Base-by-base conservation (phyloP, 2,329 filamentous ascomycete species). In the Didymella exigua region DNA sequence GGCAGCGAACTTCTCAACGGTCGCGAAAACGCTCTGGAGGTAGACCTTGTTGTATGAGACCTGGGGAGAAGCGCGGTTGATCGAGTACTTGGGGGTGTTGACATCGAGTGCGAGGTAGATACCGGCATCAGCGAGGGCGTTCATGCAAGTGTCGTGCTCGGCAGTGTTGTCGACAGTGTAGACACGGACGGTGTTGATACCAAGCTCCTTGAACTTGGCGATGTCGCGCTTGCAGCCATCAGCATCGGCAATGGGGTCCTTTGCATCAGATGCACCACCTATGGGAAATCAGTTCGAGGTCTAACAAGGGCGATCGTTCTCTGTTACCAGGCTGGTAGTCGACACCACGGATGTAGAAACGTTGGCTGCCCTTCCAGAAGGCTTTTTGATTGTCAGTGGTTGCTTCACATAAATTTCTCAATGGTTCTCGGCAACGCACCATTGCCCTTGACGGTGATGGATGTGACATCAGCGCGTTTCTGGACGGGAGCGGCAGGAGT, bases 81-180 rank as follows among this genome's bases (percentile, higher is more conserved):
- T 83, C 1, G 91, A 95, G 82, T 96, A 96, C 62, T 86, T 82
- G 63, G 91, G 90, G n/a, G 84, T 93, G 85, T 96, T 96, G 81
- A 95, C 89, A 69, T 96, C 92, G 46, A 96, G 82, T 31, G 96
- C 90, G 48, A 96, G 85, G 81, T 96, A 96, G 81, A 96, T 96
- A 68, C 90, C 90, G 60, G 91, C 92, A 68, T 89, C 89, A 47
- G 86, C 87, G 58, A 96, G 83, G 40, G 84, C 82, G 57, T 82
- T 80, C 93, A 97, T 97, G 82, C 93, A 97, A 59, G 86, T 83
- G 68, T 93, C 87, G 78, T 97, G 93, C 75, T 88, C 78, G 66
- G 82, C 79, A 45, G 87, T 87, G 83, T 96, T 96, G 81, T 97
- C 93, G 64, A 96, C 87, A 14, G 89, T 91, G 83, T 96, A 97